Conservation (phyloP, 1,139 yeast genomes). For the Protomyces gravidus region DNA sequence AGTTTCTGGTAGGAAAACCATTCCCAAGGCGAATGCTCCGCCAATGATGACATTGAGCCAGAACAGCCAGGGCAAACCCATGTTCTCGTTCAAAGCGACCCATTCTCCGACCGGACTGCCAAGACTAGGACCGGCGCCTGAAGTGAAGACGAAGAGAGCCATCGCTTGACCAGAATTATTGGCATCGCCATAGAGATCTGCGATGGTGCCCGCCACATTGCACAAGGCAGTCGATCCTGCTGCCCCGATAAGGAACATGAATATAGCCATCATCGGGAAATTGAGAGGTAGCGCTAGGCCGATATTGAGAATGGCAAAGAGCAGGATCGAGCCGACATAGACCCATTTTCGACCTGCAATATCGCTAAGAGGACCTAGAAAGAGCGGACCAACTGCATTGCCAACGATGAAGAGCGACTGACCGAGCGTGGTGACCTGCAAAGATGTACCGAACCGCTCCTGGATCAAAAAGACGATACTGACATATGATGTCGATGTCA, state of each 20-base stretch:
- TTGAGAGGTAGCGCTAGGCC: conserved; percentile 55
- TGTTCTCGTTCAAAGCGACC: conserved; percentile 43
- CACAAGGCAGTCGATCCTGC: conserved; percentile 64
- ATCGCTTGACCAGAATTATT: conserved; percentile 52
- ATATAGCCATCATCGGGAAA: conserved; percentile 54
- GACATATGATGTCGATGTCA: conserved; percentile 26
- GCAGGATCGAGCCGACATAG: conserved; percentile 46
- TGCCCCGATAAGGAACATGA: conserved; percentile 58
- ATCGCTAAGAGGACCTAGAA: conserved; percentile 80
- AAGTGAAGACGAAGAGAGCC: conserved; percentile 57
- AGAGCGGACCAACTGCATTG: conserved; percentile 74
- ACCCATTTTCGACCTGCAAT: conserved; percentile 54
- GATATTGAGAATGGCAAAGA: conserved; percentile 52
- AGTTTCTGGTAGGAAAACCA: conserved; percentile 36
- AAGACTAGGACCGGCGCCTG: conserved; percentile 58
- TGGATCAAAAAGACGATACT: conserved; percentile 16
- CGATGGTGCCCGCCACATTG: conserved; percentile 63
- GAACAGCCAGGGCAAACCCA: conserved; percentile 60
- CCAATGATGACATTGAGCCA: conserved; percentile 57
- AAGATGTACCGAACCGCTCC: conserved; percentile 50
- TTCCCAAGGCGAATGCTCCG: conserved; percentile 47
- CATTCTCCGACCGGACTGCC: conserved; percentile 60
- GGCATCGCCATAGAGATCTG: conserved; percentile 53
- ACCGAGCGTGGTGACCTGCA: conserved; percentile 58
- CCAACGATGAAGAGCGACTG: conserved; percentile 72